These are phyloP conservation scores for Pugionium dolabratum DNA, from an alignment of 345 rosid genomes.

Conservation along the genomic window DNA sequence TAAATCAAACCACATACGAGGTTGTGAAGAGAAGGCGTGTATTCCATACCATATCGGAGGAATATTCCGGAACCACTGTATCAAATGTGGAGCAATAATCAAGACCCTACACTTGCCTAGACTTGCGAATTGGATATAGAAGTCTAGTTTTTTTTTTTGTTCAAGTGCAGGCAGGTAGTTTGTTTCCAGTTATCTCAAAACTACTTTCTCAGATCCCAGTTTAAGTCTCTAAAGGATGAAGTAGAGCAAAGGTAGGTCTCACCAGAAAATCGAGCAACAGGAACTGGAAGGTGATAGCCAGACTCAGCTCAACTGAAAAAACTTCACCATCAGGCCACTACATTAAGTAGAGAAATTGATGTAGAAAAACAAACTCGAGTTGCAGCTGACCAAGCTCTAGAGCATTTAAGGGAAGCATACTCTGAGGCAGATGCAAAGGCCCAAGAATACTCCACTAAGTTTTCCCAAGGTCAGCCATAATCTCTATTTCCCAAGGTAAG, in stretches of 20 bases:
- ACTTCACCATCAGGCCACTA: slow-evolving; percentile 51
- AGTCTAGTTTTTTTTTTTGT: too few relatives aligned
- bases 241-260: slow-evolving; percentile 28
- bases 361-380: slow-evolving; percentile 73
- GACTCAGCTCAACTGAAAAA: slow-evolving; percentile 42
- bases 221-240: slow-evolving; percentile 51
- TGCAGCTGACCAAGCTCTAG: slow-evolving; percentile 85
- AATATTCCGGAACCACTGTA: too few relatives aligned
- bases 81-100: too few relatives aligned
- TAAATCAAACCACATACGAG: too few relatives aligned
- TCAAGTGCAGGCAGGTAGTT: too few relatives aligned
- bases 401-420: slow-evolving; percentile 67
- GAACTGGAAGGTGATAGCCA: slow-evolving; percentile 24
- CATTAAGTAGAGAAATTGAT: slow-evolving; percentile 58
- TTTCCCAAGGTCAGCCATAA: slow-evolving; percentile 66
- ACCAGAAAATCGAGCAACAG: slow-evolving; percentile 31
- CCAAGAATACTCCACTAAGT: slow-evolving; percentile 61
- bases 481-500: background rate
- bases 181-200: too few relatives aligned
- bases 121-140: too few relatives aligned
- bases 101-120: too few relatives aligned
- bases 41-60: too few relatives aligned
- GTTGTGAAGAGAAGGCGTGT: too few relatives aligned
- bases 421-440: slow-evolving; percentile 86
- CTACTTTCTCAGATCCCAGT: slow-evolving; percentile 63